A percentile compares a stretch with the other conserved stretches of the same genome.
phyloP scores from a whole-genome alignment of 805 yeast genomes.

The Metschnikowia lochheadii region DNA sequence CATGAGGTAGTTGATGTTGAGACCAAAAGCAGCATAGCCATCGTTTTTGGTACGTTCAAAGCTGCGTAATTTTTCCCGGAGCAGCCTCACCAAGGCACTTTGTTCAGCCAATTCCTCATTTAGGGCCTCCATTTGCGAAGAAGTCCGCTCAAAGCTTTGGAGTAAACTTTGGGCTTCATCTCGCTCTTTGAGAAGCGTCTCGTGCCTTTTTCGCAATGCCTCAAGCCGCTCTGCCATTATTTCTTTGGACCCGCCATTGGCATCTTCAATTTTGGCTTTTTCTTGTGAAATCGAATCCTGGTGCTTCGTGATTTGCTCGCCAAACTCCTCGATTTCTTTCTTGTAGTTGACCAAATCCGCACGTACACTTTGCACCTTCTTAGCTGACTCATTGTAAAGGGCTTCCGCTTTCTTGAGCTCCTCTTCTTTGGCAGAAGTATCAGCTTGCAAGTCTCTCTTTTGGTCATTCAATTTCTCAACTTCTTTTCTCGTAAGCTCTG shows the following conservation, averaged over 20 bases:
- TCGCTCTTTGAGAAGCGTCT: constrained; percentile 5
- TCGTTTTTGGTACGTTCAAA: constrained; percentile 19
- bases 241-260: constrained; percentile 44
- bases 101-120: constrained; percentile 11
- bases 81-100: neutral
- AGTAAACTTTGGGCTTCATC: constrained; percentile 11
- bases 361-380: constrained; percentile 8
- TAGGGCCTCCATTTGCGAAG: constrained; percentile 11
- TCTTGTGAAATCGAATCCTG: constrained; percentile 28
- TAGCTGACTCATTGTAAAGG: constrained; percentile 6
- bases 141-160: neutral
- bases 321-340: constrained; percentile 19
- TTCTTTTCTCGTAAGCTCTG: neutral
- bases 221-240: constrained; percentile 20
- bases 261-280: constrained; percentile 34
- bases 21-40: constrained; percentile 51
- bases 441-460: neutral
- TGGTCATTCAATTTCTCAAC: neutral
- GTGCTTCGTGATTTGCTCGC: constrained; percentile 11
- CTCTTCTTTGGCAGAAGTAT: neutral
- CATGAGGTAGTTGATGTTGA: constrained; percentile 38
- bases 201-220: constrained; percentile 9
- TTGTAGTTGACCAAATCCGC: constrained; percentile 15
- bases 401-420: constrained; percentile 6
- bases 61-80: constrained; percentile 7